These are phyloP conservation scores for Globisporangium okanoganense DNA, from an alignment of 352 stramenopile genomes.

Conservation along the genomic window DNA sequence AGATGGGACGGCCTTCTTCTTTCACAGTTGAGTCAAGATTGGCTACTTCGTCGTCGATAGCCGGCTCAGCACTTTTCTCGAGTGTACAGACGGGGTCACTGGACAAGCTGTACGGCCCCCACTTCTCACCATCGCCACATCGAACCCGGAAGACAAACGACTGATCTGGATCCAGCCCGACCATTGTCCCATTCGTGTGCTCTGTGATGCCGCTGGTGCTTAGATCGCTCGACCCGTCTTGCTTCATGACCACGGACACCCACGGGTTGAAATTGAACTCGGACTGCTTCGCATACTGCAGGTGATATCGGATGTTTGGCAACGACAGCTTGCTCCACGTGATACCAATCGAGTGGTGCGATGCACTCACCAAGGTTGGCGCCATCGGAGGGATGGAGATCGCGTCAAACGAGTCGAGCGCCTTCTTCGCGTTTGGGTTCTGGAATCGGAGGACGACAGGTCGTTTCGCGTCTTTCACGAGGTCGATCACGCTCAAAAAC, in stretches of 20 bases:
- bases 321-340: constrained; percentile 50
- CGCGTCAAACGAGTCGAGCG: constrained; percentile 46
- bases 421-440: constrained; percentile 41
- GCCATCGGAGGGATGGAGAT: constrained; percentile 55
- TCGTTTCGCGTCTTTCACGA: constrained; percentile 65
- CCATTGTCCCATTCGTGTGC: constrained; percentile 61
- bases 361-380: constrained; percentile 62
- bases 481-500: constrained; percentile 75
- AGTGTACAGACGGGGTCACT: constrained; percentile 54
- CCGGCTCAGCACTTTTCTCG: constrained; percentile 20
- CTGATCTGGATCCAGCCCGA: constrained; percentile 50
- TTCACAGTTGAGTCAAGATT: not conserved
- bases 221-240: constrained; percentile 32
- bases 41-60: not conserved
- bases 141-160: constrained; percentile 62
- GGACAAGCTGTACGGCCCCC: constrained; percentile 65
- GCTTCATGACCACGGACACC: constrained; percentile 51
- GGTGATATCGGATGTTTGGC: constrained; percentile 38
- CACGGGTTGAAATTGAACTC: constrained; percentile 59
- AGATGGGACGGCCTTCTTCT: not conserved
- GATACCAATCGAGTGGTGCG: constrained; percentile 55
- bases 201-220: constrained; percentile 39
- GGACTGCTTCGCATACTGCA: constrained; percentile 62
- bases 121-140: constrained; percentile 48
- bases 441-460: constrained; percentile 70